Conservation (phyloP, 495 filamentous ascomycete species). For the Niebla homalea region DNA sequence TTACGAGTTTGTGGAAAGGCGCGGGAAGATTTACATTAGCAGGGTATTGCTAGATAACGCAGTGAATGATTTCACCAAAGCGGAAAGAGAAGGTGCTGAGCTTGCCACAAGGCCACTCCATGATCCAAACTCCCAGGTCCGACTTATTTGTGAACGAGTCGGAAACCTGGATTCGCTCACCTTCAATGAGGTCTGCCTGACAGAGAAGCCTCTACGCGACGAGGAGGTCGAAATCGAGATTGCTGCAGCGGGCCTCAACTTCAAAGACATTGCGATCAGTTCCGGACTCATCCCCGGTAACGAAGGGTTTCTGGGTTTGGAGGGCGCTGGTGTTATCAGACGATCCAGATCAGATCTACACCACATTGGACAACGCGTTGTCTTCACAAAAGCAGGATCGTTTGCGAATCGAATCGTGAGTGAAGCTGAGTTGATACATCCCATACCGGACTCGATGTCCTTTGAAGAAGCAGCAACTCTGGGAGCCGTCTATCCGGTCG, state of each 20-base stretch:
- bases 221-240: slow-evolving; percentile 21
- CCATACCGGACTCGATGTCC: slow-evolving; percentile 17
- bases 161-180: slow-evolving; percentile 15
- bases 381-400: slow-evolving; percentile 18
- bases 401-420: slow-evolving; percentile 19
- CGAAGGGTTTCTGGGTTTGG: slow-evolving; percentile 22
- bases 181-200: neutral
- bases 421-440: slow-evolving; percentile 1
- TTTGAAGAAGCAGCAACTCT: slow-evolving; percentile 26
- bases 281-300: slow-evolving; percentile 24
- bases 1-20: slow-evolving; percentile 23
- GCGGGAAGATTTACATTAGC: slow-evolving; percentile 20
- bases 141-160: slow-evolving; percentile 2
- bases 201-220: neutral
- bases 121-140: neutral
- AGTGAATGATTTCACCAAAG: neutral
- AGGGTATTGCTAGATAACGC: slow-evolving; percentile 15
- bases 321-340: slow-evolving; percentile 26
- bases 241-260: slow-evolving; percentile 21
- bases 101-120: neutral
- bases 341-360: slow-evolving; percentile 15
- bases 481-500: slow-evolving; percentile 21
- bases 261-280: slow-evolving; percentile 22
- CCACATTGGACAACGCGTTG: slow-evolving; percentile 28
- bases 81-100: neutral